Base-by-base conservation (phyloP, 2,329 filamentous ascomycete genomes). In the Beauveria australis region DNA sequence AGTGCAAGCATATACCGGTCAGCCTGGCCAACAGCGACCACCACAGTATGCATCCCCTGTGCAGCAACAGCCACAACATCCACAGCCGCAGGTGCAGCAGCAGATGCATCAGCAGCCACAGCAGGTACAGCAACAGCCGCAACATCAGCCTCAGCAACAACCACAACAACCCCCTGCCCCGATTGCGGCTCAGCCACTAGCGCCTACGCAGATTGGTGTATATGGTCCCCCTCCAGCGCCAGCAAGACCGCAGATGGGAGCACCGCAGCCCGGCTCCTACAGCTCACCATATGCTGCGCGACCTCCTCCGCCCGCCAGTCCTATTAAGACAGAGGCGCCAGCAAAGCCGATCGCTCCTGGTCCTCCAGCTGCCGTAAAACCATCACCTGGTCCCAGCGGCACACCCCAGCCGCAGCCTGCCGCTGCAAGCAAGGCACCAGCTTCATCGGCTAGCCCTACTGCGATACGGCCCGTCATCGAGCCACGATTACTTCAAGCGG, bases 401-500 rank as follows among this genome's bases (percentile, higher is more conserved):
- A 57, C 63, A 7, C 33, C 64, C 5, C 62, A 62, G n/a, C 59
- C 64, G 18, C 48, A 64, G 10, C 26, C 64, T 12, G 28, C 62
- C 7, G 28, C 67, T 33, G 63, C 65, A 6, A 65, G 54, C 30
- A 67, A 66, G n/a, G 61, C 71, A 12, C 60, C 69, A 4, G 63
- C 67, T 44, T 64, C 70, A n/a, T 64, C 72, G 22, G 62, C 71
- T 10, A 56, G 65, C 5, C 53, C 67, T n/a, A 61, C 65, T n/a
- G 63, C 70, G 14, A 61, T 67, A 8, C 69, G 72, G 37, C 72
- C 72, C 8, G 74, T 77, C 28, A 76, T 82, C 28, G 74, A 79
- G n/a, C 75, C 76, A 0, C 72, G 73, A 40, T 68, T 81, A 1
- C 68, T 77, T 24, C 65, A 69, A 7, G 75, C 76, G 16, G 73